Conservation (phyloP, 192 early-diverging fungal genomes). For the Backusella macrospora region DNA sequence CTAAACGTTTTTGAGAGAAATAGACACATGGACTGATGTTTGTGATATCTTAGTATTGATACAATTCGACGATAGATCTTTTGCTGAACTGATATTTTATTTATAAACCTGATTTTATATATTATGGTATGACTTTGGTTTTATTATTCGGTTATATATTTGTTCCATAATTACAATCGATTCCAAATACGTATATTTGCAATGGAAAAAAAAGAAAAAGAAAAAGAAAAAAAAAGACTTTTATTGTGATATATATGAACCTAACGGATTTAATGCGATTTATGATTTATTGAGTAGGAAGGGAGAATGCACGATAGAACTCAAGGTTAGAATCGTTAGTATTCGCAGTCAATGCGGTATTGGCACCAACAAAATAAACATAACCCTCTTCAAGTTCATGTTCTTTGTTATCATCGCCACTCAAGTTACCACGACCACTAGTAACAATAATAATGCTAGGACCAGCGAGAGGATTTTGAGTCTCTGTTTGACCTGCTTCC, state of each 20-base stretch:
- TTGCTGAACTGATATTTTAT: not conserved
- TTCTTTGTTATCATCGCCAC: slow-evolving; percentile 33
- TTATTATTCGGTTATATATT: not conserved
- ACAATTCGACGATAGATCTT: not conserved
- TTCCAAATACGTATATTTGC: not conserved
- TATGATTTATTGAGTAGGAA: slow-evolving; percentile 23
- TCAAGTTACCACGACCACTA: slow-evolving; percentile 65
- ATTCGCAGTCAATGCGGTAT: slow-evolving; percentile 48
- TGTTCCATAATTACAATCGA: not conserved
- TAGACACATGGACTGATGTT: not conserved
- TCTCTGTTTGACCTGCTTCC: slow-evolving; percentile 30
- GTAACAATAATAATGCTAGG: slow-evolving; percentile 89
- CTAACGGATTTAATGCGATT: not conserved
- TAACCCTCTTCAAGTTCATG: slow-evolving; percentile 60
- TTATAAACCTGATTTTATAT: not conserved
- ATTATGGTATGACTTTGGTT: not conserved
- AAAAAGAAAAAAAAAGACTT: not conserved
- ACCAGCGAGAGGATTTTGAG: slow-evolving; percentile 65
- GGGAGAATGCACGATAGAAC: slow-evolving; percentile 51
- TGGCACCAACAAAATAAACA: slow-evolving; percentile 80
- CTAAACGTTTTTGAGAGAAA: not conserved
- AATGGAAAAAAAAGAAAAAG: not conserved
- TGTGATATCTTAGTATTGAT: not conserved
- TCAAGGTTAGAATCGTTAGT: slow-evolving; percentile 45
- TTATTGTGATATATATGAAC: not conserved